Evolutionary conservation across 2,329 filamentous ascomycete genomes (phyloP).

Genomic region (Amesomyces nigricolor): DNA sequence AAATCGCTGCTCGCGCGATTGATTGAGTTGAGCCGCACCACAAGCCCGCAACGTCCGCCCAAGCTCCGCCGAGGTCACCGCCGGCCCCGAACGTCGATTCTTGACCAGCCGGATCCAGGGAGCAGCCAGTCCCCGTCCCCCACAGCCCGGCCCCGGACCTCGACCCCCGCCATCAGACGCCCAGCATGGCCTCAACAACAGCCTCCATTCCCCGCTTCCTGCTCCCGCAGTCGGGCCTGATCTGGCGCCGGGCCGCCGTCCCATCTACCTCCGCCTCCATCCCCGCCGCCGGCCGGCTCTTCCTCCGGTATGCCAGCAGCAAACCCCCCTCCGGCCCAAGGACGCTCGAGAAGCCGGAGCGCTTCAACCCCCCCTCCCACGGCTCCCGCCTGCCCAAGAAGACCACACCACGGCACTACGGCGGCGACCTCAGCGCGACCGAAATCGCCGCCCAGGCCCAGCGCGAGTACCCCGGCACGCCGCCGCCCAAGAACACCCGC

Average conservation of each 20-base stretch:
- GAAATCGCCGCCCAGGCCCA: constrained; percentile 61
- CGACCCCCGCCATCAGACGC: background rate
- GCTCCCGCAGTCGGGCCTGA: constrained; percentile 54
- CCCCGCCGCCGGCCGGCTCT: constrained; percentile 21
- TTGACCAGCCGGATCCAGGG: background rate
- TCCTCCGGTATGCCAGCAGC: constrained; percentile 14
- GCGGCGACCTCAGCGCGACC: constrained; percentile 60
- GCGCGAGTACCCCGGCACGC: constrained; percentile 80
- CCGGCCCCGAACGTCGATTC: background rate
- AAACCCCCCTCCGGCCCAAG: constrained; percentile 43
- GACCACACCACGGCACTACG: constrained; percentile 61
- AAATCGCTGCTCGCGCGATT: background rate
- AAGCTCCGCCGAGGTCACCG: background rate
- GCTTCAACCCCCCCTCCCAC: constrained; percentile 90
- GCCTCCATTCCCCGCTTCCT: constrained; percentile 59
- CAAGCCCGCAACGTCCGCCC: constrained; percentile 1
- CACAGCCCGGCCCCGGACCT: background rate
- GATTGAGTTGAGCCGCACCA: constrained; percentile 19
- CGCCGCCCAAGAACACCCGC: constrained; percentile 76
- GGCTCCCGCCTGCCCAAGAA: constrained; percentile 60
- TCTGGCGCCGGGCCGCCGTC: constrained; percentile 43
- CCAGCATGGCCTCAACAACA: constrained; percentile 36
- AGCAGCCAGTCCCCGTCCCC: background rate
- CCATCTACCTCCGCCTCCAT: constrained; percentile 27
- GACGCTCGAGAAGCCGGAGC: constrained; percentile 78